Base-by-base conservation (phyloP, 1,139 yeast species). In the Kodamaea ohmeri region DNA sequence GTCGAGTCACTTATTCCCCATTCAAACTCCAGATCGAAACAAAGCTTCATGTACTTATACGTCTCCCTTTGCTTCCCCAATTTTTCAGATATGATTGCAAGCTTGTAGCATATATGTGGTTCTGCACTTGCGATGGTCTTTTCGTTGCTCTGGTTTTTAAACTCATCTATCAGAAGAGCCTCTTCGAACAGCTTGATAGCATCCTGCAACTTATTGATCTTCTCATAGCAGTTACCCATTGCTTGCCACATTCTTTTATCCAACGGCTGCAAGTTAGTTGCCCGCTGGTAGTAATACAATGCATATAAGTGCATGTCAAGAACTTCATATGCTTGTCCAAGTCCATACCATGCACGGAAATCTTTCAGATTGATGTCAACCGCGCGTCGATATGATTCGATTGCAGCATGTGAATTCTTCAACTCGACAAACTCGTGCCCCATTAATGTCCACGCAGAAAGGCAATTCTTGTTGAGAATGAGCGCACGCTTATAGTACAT, bases 201-300 rank as follows among this genome's bases (percentile, higher is more conserved):
- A 46, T 84, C 90, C 17, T 71, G 73, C 22, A 65, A 65, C 43
- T 88, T 83, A 19, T 78, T 80, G 25, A 89, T 73, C 54, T 86
- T 85, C 48, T 88, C 95, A 60, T 82, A 89, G 59, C 97, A 88
- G 50, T 83, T 82, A 0, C 94, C 98, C 34, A 90, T 72, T 0
- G 98, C 97, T 49, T 83, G 88, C 99, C 98, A 94, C 90, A 92
- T 89, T 47, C 98, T 68, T 49, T 84, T 83, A 58, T 94, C 99
- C 41, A 80, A 63, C 1, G 97, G 97, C 51, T 85, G 90, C 45
- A 94, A 69, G 16, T 87, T 78, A 28, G 96, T 85, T 0, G 97
- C 97, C 35, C 87, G 72, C 61, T 92, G 97, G 56, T 88, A 94
- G 57, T 94, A 92, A 59, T 89, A 90, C 28, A 90, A 67, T 0